phyloP scores from a whole-genome alignment of 108 stramenopile genomes.

The Pseudonitzschia multiseries region DNA sequence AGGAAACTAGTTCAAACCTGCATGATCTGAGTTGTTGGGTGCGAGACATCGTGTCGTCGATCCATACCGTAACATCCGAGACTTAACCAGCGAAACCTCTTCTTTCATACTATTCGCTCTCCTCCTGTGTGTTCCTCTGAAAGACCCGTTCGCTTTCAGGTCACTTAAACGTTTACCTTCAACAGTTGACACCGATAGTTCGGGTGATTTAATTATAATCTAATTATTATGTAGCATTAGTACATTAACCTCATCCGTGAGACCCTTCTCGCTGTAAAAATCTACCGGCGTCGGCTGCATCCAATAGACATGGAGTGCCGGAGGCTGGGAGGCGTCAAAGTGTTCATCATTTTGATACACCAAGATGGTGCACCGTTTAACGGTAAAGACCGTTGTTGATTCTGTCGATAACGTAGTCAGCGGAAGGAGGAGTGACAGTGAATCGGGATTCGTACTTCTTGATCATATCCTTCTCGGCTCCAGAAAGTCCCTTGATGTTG shows the following conservation, averaged over 20 bases:
- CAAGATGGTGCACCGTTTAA: conserved; percentile 16
- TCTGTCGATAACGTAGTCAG: conserved; percentile 88
- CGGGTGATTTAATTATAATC: neutral
- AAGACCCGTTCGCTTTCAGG: no score
- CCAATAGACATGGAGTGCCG: neutral
- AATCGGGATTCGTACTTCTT: conserved; percentile 97
- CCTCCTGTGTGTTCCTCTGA: no score
- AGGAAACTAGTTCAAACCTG: no score
- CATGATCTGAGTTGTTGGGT: no score
- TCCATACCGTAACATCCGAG: no score
- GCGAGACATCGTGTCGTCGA: no score
- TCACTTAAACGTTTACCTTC: no score
- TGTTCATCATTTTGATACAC: neutral
- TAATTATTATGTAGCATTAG: neutral
- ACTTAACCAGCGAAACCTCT: no score
- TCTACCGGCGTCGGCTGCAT: neutral
- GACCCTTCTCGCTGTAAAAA: neutral
- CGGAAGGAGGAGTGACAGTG: conserved; percentile 69
- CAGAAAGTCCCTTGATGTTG: conserved; percentile 90
- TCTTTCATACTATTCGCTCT: no score
- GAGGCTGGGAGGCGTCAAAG: conserved; percentile 7
- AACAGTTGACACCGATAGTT: neutral
- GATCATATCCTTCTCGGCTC: conserved; percentile 89
- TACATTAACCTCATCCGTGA: neutral
- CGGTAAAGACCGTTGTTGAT: conserved; percentile 97